Conservation (phyloP, 257 asterid genomes). For the Misopates orontium region DNA sequence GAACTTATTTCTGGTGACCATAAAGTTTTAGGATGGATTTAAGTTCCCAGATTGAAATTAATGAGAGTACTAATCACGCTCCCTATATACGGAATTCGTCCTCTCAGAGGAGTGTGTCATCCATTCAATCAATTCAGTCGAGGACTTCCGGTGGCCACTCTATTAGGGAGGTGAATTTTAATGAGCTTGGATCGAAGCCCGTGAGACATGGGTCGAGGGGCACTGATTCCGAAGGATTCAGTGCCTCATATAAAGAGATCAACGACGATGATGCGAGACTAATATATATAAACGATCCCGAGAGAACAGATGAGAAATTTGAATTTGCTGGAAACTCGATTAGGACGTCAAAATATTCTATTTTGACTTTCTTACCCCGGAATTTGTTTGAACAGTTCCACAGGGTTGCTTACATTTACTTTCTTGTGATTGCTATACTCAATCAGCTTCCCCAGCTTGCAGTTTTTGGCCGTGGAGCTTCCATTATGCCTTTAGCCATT, state of each 20-base stretch:
- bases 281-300: constrained; percentile 70
- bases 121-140: constrained; percentile 52
- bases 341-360: constrained; percentile 70
- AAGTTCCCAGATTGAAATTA: constrained; percentile 42
- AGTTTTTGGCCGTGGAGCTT: constrained; percentile 93
- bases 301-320: constrained; percentile 60
- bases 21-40: constrained; percentile 53
- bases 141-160: constrained; percentile 59
- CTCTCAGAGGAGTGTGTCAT: constrained; percentile 51
- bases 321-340: constrained; percentile 74
- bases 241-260: constrained; percentile 77
- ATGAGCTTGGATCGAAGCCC: constrained; percentile 55
- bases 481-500: constrained; percentile 76
- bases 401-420: constrained; percentile 90
- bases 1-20: constrained; percentile 29
- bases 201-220: constrained; percentile 75
- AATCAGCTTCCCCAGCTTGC: constrained; percentile 98
- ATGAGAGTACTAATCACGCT: constrained; percentile 33
- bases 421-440: constrained; percentile 87
- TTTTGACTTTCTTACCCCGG: constrained; percentile 83
- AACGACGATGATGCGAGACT: constrained; percentile 86
- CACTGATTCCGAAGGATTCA: constrained; percentile 69
- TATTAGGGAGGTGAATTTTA: constrained; percentile 60
- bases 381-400: constrained; percentile 95
- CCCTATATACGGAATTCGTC: constrained; percentile 44